phyloP scores from a whole-genome alignment of 208 protist genomes.

The Wallacemonas collosoma region DNA sequence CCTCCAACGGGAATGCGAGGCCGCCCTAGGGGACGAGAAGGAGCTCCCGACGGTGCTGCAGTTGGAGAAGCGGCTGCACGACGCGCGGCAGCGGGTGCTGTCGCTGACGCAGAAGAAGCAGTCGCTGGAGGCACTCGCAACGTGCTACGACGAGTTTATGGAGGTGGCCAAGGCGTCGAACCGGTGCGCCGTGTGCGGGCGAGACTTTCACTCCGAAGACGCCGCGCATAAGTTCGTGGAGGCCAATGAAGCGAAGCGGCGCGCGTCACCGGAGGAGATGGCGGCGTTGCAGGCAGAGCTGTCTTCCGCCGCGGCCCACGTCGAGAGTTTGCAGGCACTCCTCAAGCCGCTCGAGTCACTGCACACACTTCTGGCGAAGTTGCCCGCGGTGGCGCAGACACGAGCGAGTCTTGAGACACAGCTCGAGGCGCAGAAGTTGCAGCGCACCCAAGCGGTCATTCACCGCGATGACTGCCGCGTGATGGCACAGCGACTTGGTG shows the following conservation, averaged over 20 bases:
- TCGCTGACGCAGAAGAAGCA: slow-evolving; percentile 34
- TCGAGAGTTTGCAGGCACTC: slow-evolving; percentile 38
- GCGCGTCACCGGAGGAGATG: slow-evolving; percentile 40
- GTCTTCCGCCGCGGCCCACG: slow-evolving; percentile 19
- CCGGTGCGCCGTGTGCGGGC: slow-evolving; percentile 67
- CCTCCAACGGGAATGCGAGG: slow-evolving; percentile 22
- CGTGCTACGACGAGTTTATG: slow-evolving; percentile 67
- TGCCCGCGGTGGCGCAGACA: slow-evolving; percentile 35
- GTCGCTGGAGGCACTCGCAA: slow-evolving; percentile 44
- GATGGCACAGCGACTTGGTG: slow-evolving; percentile 23
- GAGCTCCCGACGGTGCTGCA: slow-evolving; percentile 27
- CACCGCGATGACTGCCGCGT: slow-evolving; percentile 19
- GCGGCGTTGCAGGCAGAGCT: slow-evolving; percentile 27
- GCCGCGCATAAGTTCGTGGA: slow-evolving; percentile 41
- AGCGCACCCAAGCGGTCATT: slow-evolving; percentile 26
- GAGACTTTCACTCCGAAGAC: slow-evolving; percentile 37
- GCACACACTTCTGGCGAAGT: slow-evolving; percentile 25
- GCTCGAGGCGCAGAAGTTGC: slow-evolving; percentile 20
- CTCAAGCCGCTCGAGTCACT: slow-evolving; percentile 37
- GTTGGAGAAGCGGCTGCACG: slow-evolving; percentile 40
- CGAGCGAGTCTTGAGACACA: slow-evolving; percentile 20
- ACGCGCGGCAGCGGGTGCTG: slow-evolving; percentile 32
- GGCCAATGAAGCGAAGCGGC: slow-evolving; percentile 35
- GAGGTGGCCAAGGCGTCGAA: slow-evolving; percentile 40
- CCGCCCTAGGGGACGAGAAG: slow-evolving; percentile 18